Percentiles rank a stretch among this genome's conserved stretches.
These are phyloP conservation scores for Passiflora organensis DNA, from an alignment of 345 rosid species.

Conservation along the genomic window DNA sequence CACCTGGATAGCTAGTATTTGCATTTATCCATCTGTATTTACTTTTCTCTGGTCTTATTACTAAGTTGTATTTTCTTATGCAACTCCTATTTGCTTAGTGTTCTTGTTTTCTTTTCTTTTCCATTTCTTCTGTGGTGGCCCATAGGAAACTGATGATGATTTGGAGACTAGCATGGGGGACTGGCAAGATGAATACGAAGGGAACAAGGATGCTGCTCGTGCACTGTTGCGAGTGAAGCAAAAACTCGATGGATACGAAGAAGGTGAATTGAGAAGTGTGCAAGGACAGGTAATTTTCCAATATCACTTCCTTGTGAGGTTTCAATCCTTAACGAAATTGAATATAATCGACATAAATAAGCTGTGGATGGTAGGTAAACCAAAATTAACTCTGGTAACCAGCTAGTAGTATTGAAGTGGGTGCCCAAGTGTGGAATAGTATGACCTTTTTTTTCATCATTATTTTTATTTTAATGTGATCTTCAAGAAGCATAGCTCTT, in stretches of 20 bases:
- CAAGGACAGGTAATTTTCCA: conserved; percentile 77
- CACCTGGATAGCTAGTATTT: too few species aligned
- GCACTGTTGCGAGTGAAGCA: conserved; percentile 92
- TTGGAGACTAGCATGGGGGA: conserved; percentile 61
- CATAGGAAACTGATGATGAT: conserved; percentile 69
- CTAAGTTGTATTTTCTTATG: background rate
- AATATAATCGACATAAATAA: too few species aligned
- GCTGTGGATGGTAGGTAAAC: too few species aligned
- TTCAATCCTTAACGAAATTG: background rate
- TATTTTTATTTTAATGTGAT: too few species aligned
- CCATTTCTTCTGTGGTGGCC: background rate
- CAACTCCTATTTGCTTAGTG: background rate
- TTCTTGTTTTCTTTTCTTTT: background rate
- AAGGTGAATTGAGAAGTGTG: conserved; percentile 85
- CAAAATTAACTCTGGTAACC: too few species aligned
- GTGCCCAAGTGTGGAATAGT: too few species aligned
- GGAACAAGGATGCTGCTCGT: conserved; percentile 93
- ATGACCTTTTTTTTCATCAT: too few species aligned
- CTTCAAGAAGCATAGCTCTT: too few species aligned
- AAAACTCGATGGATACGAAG: conserved; percentile 96
- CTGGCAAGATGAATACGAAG: conserved; percentile 62
- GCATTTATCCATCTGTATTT: too few species aligned
- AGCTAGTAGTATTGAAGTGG: too few species aligned
- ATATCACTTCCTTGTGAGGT: background rate
- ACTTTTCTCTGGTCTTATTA: too few species aligned